Evolutionary conservation across 1,284 basidiomycete species (phyloP).

Genomic region (Ustilago curta): DNA sequence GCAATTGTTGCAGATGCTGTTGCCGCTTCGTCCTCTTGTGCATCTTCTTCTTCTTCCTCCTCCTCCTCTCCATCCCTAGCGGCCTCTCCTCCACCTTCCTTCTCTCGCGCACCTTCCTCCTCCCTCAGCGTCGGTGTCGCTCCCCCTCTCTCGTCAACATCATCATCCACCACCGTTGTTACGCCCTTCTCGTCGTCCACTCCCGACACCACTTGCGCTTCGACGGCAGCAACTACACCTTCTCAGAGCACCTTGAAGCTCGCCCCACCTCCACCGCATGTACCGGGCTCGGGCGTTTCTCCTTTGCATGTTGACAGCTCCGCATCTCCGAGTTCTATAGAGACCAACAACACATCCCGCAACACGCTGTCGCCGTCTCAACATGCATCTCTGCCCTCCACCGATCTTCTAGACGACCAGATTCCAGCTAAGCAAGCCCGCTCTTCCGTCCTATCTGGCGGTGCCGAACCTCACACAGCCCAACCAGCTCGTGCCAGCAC

Average conservation of each 20-base stretch:
- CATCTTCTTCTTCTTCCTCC: constrained; percentile 4
- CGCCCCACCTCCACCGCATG: not conserved
- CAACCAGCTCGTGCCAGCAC: not conserved
- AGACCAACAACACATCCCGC: not conserved
- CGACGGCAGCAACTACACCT: constrained; percentile 25
- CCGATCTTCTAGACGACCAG: constrained; percentile 7
- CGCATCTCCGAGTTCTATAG: not conserved
- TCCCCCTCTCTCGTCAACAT: constrained; percentile 15
- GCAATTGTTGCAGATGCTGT: not conserved
- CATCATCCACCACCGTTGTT: constrained; percentile 21
- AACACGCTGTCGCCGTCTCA: constrained; percentile 3
- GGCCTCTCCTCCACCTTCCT: constrained; percentile 5
- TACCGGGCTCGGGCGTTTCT: not conserved
- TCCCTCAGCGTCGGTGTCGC: constrained; percentile 2
- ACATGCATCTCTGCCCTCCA: constrained; percentile 10
- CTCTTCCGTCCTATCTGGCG: not conserved
- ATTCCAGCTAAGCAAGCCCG: not conserved
- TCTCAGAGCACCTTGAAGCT: constrained; percentile 28
- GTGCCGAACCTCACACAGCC: not conserved
- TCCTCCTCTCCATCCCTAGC: constrained; percentile 1
- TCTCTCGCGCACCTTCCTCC: constrained; percentile 6
- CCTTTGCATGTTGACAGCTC: not conserved
- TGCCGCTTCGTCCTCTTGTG: not conserved
- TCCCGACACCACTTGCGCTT: constrained; percentile 6
- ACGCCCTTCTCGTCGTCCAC: constrained; percentile 6